phyloP scores from a whole-genome alignment of 108 stramenopile species.

The Cyclotella distinguenda region DNA sequence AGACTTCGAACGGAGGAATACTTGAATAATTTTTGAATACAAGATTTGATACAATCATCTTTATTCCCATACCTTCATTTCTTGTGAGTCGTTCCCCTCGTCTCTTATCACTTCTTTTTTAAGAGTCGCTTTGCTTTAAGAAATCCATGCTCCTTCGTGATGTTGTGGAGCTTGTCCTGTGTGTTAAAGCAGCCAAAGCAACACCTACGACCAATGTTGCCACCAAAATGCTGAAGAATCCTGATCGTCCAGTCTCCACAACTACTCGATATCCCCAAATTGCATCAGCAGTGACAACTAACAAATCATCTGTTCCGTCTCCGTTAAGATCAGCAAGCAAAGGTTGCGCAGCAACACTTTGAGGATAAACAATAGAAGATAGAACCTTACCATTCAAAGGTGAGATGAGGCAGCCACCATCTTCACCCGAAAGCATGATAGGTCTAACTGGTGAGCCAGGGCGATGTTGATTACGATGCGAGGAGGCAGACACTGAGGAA shows the following conservation, averaged over 20 bases:
- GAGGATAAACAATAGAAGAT: slow-evolving; percentile 64
- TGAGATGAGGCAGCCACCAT: slow-evolving; percentile 62
- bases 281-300: slow-evolving; percentile 66
- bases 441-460: slow-evolving; percentile 58
- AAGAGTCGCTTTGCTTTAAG: slow-evolving; percentile 10
- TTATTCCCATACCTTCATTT: too few relatives aligned
- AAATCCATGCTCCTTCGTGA: slow-evolving; percentile 69
- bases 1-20: too few relatives aligned
- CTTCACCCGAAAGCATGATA: slow-evolving; percentile 74
- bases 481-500: slow-evolving; percentile 47
- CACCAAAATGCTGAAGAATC: slow-evolving; percentile 58
- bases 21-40: too few relatives aligned
- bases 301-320: slow-evolving; percentile 81
- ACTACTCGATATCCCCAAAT: slow-evolving; percentile 82
- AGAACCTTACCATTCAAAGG: slow-evolving; percentile 59
- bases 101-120: not conserved
- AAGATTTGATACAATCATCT: too few relatives aligned
- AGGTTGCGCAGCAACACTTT: slow-evolving; percentile 56
- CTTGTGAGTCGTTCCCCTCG: too few relatives aligned
- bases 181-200: slow-evolving; percentile 62
- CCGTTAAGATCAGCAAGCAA: slow-evolving; percentile 75
- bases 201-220: slow-evolving; percentile 64
- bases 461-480: slow-evolving; percentile 46
- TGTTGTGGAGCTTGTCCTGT: slow-evolving; percentile 58
- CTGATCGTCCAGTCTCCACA: slow-evolving; percentile 53